These are phyloP conservation scores for Letharia lupina DNA, from an alignment of 495 filamentous ascomycete genomes.

Conservation along the genomic window DNA sequence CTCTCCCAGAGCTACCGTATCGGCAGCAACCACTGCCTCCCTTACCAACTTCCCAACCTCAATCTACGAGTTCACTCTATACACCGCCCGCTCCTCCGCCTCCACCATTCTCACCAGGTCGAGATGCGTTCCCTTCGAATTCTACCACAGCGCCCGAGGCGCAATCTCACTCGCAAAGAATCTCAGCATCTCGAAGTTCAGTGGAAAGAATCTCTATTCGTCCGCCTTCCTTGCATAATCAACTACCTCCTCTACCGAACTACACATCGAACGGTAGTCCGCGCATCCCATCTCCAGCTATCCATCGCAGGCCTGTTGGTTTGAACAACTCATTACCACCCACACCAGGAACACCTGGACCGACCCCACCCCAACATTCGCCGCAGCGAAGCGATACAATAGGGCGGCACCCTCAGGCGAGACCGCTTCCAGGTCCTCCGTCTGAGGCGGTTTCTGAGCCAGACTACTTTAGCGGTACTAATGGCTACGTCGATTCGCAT, in stretches of 20 bases:
- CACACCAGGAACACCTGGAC: slow-evolving; percentile 32
- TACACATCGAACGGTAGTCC: slow-evolving; percentile 17
- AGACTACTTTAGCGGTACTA: slow-evolving; percentile 25
- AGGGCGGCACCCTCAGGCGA: slow-evolving; percentile 48
- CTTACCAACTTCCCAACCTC: slow-evolving; percentile 13
- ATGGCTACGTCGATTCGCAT: slow-evolving; percentile 21
- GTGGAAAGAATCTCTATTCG: slow-evolving; percentile 14
- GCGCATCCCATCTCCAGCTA: slow-evolving; percentile 31
- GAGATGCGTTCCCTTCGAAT: slow-evolving; percentile 23
- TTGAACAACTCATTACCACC: slow-evolving; percentile 33
- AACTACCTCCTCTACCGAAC: slow-evolving; percentile 19
- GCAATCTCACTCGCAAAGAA: slow-evolving; percentile 18
- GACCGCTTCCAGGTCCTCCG: slow-evolving; percentile 54
- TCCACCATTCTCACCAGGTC: slow-evolving; percentile 27
- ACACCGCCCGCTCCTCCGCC: slow-evolving; percentile 30
- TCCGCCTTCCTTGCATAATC: slow-evolving; percentile 17
- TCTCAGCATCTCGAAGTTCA: slow-evolving; percentile 12
- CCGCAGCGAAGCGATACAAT: slow-evolving; percentile 46
- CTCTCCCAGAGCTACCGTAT: slow-evolving; percentile 24
- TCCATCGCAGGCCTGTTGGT: slow-evolving; percentile 28
- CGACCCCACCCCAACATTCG: slow-evolving; percentile 37
- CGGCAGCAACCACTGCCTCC: slow-evolving; percentile 27
- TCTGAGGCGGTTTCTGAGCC: slow-evolving; percentile 36
- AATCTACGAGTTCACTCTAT: slow-evolving; percentile 17
- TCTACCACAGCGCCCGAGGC: slow-evolving; percentile 6